Percentiles rank a stretch among this genome's conserved stretches.
phyloP scores from a whole-genome alignment of 2,329 filamentous ascomycete genomes.

The Podosphaera xanthii region DNA sequence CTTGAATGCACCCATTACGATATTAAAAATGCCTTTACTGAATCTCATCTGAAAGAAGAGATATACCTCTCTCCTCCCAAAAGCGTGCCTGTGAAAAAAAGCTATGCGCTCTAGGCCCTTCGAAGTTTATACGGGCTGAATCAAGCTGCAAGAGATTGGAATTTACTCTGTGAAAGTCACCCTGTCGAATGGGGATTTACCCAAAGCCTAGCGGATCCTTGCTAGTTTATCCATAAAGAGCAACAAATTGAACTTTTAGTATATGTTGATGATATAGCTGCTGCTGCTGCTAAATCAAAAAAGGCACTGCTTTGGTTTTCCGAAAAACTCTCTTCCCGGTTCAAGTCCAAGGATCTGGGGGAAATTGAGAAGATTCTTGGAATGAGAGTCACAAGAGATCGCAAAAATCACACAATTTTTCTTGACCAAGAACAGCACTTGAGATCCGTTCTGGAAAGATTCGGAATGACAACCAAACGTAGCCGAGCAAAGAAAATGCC shows the following conservation, averaged over 20 bases:
- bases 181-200: not conserved
- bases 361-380: conserved; percentile 1
- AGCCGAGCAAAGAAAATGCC: not conserved
- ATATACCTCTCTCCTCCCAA: not conserved
- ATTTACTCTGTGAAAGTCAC: not conserved
- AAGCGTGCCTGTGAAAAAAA: not conserved
- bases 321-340: not conserved
- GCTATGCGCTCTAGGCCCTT: not conserved
- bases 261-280: not conserved
- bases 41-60: not conserved
- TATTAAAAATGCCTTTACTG: not conserved
- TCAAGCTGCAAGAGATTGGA: conserved; percentile 1
- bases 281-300: not conserved
- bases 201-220: not conserved
- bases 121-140: not conserved
- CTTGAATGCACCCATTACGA: not conserved
- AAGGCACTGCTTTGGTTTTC: not conserved
- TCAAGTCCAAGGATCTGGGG: not conserved
- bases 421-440: conserved; percentile 3
- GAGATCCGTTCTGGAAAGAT: not conserved
- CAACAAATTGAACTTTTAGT: not conserved
- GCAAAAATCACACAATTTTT: not conserved
- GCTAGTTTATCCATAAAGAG: not conserved
- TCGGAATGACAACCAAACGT: not conserved
- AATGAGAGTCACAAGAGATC: not conserved